A percentile compares a stretch with the other conserved stretches of the same genome.
Evolutionary conservation across 1,284 basidiomycete genomes (phyloP).

Genomic region (Waitea zeae): DNA sequence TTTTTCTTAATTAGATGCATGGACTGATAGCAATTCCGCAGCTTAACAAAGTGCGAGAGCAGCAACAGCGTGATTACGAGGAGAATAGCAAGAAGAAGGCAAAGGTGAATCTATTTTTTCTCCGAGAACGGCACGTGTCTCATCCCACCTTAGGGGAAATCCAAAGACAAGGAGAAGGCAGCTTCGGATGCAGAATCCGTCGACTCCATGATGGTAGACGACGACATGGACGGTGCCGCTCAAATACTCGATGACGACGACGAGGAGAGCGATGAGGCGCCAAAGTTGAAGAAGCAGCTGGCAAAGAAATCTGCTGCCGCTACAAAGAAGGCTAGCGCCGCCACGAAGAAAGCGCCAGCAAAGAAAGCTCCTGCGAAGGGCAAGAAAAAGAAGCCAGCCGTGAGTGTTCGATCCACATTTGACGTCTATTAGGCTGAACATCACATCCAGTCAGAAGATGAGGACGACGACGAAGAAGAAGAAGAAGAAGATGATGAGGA

Average conservation of each 20-base stretch:
- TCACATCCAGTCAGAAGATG: too few species aligned
- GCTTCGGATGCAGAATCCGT: too few species aligned
- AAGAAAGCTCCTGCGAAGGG: not conserved
- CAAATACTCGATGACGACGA: constrained; percentile 9
- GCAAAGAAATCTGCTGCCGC: constrained; percentile 21
- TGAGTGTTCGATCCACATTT: constrained; percentile 14
- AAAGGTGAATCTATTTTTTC: constrained; percentile 22
- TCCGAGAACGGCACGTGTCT: constrained; percentile 1
- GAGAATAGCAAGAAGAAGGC: constrained; percentile 15
- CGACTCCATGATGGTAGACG: constrained; percentile 70
- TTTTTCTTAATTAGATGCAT: constrained; percentile 1
- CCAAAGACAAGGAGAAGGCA: too few species aligned
- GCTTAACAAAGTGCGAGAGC: constrained; percentile 50
- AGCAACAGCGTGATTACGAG: constrained; percentile 42
- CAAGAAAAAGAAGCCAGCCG: constrained; percentile 28
- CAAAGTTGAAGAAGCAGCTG: constrained; percentile 32
- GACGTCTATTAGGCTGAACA: constrained; percentile 5
- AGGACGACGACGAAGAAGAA: constrained; percentile 35
- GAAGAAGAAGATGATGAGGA: constrained; percentile 42
- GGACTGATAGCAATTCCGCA: constrained; percentile 11
- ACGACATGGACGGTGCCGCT: constrained; percentile 22
- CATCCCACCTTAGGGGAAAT: constrained; percentile 1
- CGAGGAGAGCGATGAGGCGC: constrained; percentile 27
- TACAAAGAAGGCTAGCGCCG: constrained; percentile 14
- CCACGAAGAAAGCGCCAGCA: constrained; percentile 23